Evolutionary conservation across 1,139 yeast genomes (phyloP), one percentile per base, ranked within the genome.

Genomic region (Diutina neorugosa): DNA sequence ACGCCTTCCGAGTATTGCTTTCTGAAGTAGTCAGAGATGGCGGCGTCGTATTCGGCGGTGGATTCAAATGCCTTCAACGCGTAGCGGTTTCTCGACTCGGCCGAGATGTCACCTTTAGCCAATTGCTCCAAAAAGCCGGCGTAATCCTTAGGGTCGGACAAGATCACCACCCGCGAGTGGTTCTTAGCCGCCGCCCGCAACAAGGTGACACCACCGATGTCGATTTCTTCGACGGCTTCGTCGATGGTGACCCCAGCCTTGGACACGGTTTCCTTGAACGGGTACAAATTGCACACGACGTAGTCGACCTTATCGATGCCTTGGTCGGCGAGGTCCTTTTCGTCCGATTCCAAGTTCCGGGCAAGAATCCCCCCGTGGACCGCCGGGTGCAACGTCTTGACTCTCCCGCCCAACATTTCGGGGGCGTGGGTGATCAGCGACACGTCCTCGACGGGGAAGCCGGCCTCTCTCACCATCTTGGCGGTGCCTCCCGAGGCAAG

Each of bases 401-500:
- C 98, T 73, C 98, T 82, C 58, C 98, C 98, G 56, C 97, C 96
- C 62, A 93, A 79, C 96, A 93, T 93, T 72, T 93, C 98, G 54
- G 98, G 98, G 42, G 98, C 98, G 66, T 90, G 96, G 52, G 98
- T 93, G 67, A 93, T 89, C 57, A 94, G 71, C 53, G 95, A 84
- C 54, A 93, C 97, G 66, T 93, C 98, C 61, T 90, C 96, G 31
- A 93, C 98, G 52, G 96, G 94, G 81, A 93, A 93, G 12, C 98
- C 98, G 54, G 97, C 96, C 68, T 91, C 98, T 67, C 96, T 86
- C 56, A 93, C 84, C 77, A 93, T 77, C 65, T 80, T 82, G 55
- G 98, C 95, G 56, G 98, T 93, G 65, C 98, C 98, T 57, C 98
- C 98, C 46, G 97, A 89, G 52, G 98, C 98, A 57, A 93, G 78